A percentile compares a stretch with the other conserved stretches of the same genome.
Evolutionary conservation across 2,329 filamentous ascomycete genomes (phyloP).

Genomic region (Lachnellula arida): DNA sequence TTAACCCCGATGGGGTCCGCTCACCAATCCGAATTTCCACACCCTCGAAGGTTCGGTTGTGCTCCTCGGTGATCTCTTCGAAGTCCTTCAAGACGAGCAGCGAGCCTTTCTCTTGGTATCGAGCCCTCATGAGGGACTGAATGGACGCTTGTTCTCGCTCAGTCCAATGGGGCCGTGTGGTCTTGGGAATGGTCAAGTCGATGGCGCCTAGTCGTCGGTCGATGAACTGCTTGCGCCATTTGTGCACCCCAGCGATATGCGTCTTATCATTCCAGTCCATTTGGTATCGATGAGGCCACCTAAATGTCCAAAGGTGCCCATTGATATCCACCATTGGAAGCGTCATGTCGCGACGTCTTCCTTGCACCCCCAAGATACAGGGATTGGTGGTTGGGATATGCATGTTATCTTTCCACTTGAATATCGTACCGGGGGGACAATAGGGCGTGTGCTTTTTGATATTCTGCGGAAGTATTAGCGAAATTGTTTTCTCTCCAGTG

Average conservation of each 20-base stretch:
- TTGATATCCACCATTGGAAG: too few relatives aligned
- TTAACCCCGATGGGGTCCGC: not conserved
- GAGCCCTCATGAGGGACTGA: not conserved
- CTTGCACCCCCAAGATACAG: too few relatives aligned
- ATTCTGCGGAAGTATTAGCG: too few relatives aligned
- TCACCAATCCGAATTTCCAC: not conserved
- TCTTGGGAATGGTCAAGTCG: not conserved
- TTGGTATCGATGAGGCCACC: not conserved
- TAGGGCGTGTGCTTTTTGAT: too few relatives aligned
- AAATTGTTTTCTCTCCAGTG: too few relatives aligned
- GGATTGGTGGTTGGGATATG: too few relatives aligned
- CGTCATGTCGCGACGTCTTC: too few relatives aligned
- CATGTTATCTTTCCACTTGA: too few relatives aligned
- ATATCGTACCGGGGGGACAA: too few relatives aligned
- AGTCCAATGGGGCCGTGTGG: not conserved
- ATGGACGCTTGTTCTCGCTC: not conserved
- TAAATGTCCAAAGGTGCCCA: not conserved
- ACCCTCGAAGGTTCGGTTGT: not conserved
- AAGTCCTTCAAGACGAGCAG: not conserved
- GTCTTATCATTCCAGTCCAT: slow-evolving; percentile 2
- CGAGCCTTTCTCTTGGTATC: not conserved
- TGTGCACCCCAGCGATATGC: not conserved
- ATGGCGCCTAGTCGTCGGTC: not conserved
- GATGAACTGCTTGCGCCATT: slow-evolving; percentile 2
- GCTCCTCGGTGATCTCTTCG: not conserved